These are phyloP conservation scores for Coemansia sp. DNA, from an alignment of 192 early-diverging fungal genomes.

Conservation along the genomic window DNA sequence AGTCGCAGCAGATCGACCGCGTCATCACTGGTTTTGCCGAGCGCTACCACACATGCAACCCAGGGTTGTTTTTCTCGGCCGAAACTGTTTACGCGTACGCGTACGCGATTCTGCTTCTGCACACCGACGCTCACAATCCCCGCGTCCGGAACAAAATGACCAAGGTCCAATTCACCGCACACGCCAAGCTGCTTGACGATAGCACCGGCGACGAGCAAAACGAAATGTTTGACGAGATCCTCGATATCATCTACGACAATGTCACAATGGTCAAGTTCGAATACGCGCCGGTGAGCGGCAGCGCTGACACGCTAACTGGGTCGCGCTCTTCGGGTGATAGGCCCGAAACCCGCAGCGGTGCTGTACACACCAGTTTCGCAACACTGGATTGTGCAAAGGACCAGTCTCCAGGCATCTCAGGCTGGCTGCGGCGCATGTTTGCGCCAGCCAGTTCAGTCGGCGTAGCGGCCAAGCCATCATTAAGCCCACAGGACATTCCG, in stretches of 20 bases:
- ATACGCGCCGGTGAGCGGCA: slow-evolving; percentile 31
- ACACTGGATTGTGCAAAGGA: slow-evolving; percentile 5
- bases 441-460: slow-evolving; percentile 10
- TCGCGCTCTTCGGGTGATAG: background rate
- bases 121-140: slow-evolving; percentile 86
- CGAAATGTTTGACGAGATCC: slow-evolving; percentile 64
- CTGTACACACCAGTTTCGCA: background rate
- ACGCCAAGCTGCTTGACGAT: slow-evolving; percentile 67
- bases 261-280: slow-evolving; percentile 50
- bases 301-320: background rate
- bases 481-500: slow-evolving; percentile 33
- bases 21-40: slow-evolving; percentile 72
- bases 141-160: slow-evolving; percentile 76
- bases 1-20: slow-evolving; percentile 83
- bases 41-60: slow-evolving; percentile 69
- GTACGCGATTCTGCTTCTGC: slow-evolving; percentile 78
- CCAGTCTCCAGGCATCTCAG: slow-evolving; percentile 32
- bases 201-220: slow-evolving; percentile 32
- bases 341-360: background rate
- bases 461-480: slow-evolving; percentile 17
- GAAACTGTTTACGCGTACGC: slow-evolving; percentile 75
- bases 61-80: slow-evolving; percentile 58
- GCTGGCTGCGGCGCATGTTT: slow-evolving; percentile 49
- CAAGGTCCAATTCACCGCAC: slow-evolving; percentile 74
- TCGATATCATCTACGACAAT: slow-evolving; percentile 64